A percentile compares a stretch with the other conserved stretches of the same genome.
Evolutionary conservation across 208 protist genomes (phyloP).

Genomic region (Wallacemonas rigidus): DNA sequence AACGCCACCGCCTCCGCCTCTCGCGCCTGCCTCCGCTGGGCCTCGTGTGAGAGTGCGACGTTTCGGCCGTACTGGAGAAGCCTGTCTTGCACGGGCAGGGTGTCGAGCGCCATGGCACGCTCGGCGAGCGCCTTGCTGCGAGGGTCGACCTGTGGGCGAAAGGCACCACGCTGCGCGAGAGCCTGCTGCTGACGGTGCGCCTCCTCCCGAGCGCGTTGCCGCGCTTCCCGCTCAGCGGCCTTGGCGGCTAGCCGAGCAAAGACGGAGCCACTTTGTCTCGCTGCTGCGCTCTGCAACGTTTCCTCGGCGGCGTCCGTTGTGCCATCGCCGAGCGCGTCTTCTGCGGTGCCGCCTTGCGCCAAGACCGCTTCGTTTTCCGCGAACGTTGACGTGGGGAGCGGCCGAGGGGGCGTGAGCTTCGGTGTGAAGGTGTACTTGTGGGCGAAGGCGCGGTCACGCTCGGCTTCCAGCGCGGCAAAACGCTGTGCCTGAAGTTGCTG

Average conservation of each 20-base stretch:
- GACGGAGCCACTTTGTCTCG: background rate
- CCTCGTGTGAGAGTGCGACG: slow-evolving; percentile 35
- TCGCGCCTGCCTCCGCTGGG: slow-evolving; percentile 32
- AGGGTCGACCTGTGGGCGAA: slow-evolving; percentile 63
- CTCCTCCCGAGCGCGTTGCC: slow-evolving; percentile 27
- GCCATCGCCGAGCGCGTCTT: background rate
- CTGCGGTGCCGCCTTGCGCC: background rate
- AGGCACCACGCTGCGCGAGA: slow-evolving; percentile 33
- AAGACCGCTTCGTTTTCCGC: background rate
- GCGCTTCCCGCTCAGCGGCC: slow-evolving; percentile 29
- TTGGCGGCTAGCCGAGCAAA: slow-evolving; percentile 5
- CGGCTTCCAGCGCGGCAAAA: background rate
- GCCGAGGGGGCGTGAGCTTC: slow-evolving; percentile 3
- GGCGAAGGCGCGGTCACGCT: slow-evolving; percentile 10
- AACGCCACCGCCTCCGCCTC: slow-evolving; percentile 18
- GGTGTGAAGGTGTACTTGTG: slow-evolving; percentile 4
- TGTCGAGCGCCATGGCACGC: slow-evolving; percentile 18
- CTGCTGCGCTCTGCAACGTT: background rate
- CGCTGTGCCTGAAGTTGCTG: slow-evolving; percentile 6
- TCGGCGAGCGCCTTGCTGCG: slow-evolving; percentile 14
- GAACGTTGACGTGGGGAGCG: background rate
- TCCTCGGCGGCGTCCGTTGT: background rate
- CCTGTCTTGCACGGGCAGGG: slow-evolving; percentile 71
- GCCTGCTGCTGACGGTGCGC: slow-evolving; percentile 45
- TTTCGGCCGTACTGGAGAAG: slow-evolving; percentile 76